These are phyloP conservation scores for Amphichorda felina DNA, from an alignment of 2,329 filamentous ascomycete species.

Conservation along the genomic window DNA sequence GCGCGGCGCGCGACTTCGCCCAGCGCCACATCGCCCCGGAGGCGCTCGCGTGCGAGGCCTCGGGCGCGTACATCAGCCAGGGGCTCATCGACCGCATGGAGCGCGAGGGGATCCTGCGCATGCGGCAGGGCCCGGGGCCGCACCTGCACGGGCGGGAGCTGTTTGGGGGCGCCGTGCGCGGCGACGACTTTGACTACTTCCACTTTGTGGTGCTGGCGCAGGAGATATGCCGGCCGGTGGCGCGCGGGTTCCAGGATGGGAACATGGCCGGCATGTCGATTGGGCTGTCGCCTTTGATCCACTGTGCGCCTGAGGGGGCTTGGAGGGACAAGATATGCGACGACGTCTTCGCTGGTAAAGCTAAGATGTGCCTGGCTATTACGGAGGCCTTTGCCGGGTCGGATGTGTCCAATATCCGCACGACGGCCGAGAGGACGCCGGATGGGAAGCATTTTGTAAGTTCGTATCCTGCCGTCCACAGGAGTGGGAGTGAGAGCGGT, in stretches of 20 bases:
- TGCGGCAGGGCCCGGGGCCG: constrained; percentile 74
- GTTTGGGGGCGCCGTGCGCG: constrained; percentile 57
- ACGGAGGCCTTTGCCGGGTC: constrained; percentile 77
- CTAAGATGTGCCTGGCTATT: constrained; percentile 82
- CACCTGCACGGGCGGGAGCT: constrained; percentile 63
- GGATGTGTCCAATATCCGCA: constrained; percentile 70
- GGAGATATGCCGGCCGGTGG: constrained; percentile 59
- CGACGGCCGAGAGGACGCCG: constrained; percentile 63
- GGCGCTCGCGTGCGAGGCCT: constrained; percentile 63
- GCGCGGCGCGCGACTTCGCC: constrained; percentile 60
- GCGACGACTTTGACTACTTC: constrained; percentile 79
- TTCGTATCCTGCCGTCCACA: constrained; percentile 11
- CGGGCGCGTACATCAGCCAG: constrained; percentile 59
- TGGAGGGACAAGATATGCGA: constrained; percentile 56
- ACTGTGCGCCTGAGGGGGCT: constrained; percentile 59
- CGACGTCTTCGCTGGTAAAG: constrained; percentile 67
- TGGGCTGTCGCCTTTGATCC: constrained; percentile 64
- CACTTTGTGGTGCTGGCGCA: constrained; percentile 69
- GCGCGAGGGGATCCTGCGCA: constrained; percentile 61
- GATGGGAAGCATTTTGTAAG: constrained; percentile 62
- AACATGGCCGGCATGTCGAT: constrained; percentile 84
- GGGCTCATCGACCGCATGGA: constrained; percentile 70
- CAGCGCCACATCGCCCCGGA: constrained; percentile 62
- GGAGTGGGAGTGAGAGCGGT: background rate
- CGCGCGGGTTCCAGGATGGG: constrained; percentile 74